Evolutionary conservation across 495 filamentous ascomycete species (phyloP).

Genomic region (Penicillium samsonianum): DNA sequence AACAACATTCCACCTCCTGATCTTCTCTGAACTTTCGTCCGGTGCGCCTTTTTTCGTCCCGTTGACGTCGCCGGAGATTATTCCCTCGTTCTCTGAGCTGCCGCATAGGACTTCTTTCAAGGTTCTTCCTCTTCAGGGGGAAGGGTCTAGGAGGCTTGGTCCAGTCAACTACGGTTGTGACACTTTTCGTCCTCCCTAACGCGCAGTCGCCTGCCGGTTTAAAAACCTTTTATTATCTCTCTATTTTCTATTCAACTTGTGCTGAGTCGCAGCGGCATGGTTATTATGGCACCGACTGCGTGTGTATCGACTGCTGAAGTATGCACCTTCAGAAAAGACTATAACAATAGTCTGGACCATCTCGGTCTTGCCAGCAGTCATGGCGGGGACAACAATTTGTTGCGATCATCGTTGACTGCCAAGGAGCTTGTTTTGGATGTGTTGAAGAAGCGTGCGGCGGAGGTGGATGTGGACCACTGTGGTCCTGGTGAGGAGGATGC

Average conservation of each 20-base stretch:
- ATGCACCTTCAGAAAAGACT: conserved; percentile 43
- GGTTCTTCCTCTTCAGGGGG: conserved; percentile 86
- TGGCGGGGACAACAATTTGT: conserved; percentile 42
- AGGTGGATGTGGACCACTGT: conserved; percentile 81
- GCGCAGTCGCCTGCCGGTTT: conserved; percentile 39
- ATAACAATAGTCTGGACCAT: conserved; percentile 29
- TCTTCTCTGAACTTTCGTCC: conserved; percentile 56
- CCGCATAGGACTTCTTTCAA: conserved; percentile 96
- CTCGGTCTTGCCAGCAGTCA: conserved; percentile 33
- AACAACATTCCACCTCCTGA: conserved; percentile 73
- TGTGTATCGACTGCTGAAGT: conserved; percentile 54
- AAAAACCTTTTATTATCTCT: conserved; percentile 18
- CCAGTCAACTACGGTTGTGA: conserved; percentile 79
- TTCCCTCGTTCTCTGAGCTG: conserved; percentile 74
- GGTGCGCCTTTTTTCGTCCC: conserved; percentile 53
- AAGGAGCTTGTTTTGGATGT: conserved; percentile 72
- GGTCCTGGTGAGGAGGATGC: conserved; percentile 91
- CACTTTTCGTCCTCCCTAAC: conserved; percentile 89
- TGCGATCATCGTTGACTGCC: conserved; percentile 50
- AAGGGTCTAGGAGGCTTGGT: conserved; percentile 41
- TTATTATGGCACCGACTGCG: conserved; percentile 78
- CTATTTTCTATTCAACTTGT: conserved; percentile 30
- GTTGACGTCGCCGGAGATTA: conserved; percentile 56
- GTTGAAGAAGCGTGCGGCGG: conserved; percentile 76
- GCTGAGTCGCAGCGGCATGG: conserved; percentile 46